Conservation (phyloP, 106 monocot genomes). For the Vanilla planifolia region DNA sequence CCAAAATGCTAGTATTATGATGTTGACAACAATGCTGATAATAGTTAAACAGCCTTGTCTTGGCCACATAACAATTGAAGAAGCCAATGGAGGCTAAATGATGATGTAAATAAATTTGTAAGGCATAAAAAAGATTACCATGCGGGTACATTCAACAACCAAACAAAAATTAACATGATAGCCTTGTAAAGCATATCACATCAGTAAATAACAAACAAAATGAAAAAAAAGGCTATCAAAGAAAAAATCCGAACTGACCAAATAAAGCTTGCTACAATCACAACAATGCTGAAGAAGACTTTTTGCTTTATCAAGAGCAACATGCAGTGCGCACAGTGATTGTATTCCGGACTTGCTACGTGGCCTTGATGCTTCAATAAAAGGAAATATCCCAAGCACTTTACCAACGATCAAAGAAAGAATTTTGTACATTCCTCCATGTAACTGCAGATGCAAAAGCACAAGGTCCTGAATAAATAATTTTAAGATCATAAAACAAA, state of each 20-base stretch:
- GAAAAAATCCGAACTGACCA: conserved; percentile 37
- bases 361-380: conserved; percentile 74
- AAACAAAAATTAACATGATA: not conserved
- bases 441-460: conserved; percentile 45
- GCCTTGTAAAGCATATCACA: conserved; percentile 4
- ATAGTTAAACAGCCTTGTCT: too few relatives aligned
- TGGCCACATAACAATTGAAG: too few relatives aligned
- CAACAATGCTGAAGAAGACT: conserved; percentile 79
- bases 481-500: not conserved
- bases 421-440: conserved; percentile 55
- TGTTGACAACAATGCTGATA: too few relatives aligned
- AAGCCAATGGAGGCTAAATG: too few relatives aligned
- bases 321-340: conserved; percentile 74
- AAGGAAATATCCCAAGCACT: conserved; percentile 69
- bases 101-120: not conserved
- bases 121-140: not conserved
- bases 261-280: conserved; percentile 86
- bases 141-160: not conserved
- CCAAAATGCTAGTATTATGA: too few relatives aligned
- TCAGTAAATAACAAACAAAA: not conserved
- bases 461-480: not conserved
- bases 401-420: conserved; percentile 55
- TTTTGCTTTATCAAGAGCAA: conserved; percentile 77
- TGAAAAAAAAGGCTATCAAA: not conserved
- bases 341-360: conserved; percentile 93